Evolutionary conservation across 2,329 filamentous ascomycete genomes (phyloP), one percentile per base, ranked within the genome.

Genomic region (Fusarium succisae): DNA sequence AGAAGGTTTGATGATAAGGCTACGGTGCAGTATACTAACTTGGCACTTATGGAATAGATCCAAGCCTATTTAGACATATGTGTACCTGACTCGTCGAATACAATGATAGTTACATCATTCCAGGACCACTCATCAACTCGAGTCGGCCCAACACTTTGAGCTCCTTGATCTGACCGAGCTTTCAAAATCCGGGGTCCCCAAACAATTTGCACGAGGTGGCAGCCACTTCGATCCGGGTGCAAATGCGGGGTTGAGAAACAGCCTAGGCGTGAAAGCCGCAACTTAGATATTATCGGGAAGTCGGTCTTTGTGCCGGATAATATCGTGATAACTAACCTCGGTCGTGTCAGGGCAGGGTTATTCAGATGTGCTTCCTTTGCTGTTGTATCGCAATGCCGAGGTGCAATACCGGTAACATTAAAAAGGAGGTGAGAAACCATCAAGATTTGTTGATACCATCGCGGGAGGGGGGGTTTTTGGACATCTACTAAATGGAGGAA

Each of bases 221-320:
- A 74, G 48, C 39, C 63, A 24, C 59, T 74, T 50, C 24, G 44
- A 68, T 68, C 76, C 66, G 64, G 66, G 70, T 78, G 71, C 69
- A 65, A 66, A 62, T 78, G 76, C 71, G 76, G 76, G 75, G 74
- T 71, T 69, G 28, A 51, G 54, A 22, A 48, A 50, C 50, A 62
- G 28, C 26, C 30, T 58, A 48, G 45, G 45, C 22, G 38, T 48
- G 35, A 24, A 58, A 30, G 45, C 50, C 28, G 48, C 57, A 43
- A 58, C 48, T 22, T 28, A 28, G 51, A 20, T n/a, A 56, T 48
- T 30, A 57, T 60, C 69, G 64, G 72, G 32, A 72, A 56, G 37
- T 62, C 63, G 71, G 71, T 45, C 47, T 72, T 67, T 32, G 47
- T 51, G 44, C 66, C 65, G 72, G 55, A 45, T 60, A 45, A 50